Evolutionary conservation across 495 filamentous ascomycete species (phyloP).

Genomic region (Xylaria scruposa): DNA sequence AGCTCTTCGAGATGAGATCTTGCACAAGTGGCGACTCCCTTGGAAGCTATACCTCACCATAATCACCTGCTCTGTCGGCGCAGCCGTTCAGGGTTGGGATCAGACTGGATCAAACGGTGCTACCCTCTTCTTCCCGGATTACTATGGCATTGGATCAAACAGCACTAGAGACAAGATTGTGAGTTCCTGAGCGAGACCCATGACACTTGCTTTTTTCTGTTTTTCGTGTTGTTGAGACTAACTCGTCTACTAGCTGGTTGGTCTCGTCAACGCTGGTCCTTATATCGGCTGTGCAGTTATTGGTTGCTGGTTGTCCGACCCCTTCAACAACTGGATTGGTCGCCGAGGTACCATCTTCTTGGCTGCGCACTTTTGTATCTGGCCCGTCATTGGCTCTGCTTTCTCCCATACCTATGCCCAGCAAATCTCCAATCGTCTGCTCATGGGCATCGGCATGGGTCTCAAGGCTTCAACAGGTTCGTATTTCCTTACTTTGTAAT

Average conservation of each 20-base stretch:
- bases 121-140: slow-evolving; percentile 67
- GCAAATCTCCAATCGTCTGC: slow-evolving; percentile 65
- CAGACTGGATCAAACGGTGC: slow-evolving; percentile 79
- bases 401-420: slow-evolving; percentile 67
- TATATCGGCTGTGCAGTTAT: slow-evolving; percentile 58
- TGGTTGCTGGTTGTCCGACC: slow-evolving; percentile 74
- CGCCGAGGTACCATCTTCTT: slow-evolving; percentile 73
- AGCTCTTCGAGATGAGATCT: slow-evolving; percentile 61
- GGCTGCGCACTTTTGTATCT: slow-evolving; percentile 67
- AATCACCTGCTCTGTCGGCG: slow-evolving; percentile 72
- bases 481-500: neutral
- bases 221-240: neutral
- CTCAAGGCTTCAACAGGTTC: slow-evolving; percentile 56
- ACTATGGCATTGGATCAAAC: slow-evolving; percentile 51
- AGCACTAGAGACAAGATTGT: slow-evolving; percentile 58
- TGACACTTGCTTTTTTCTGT: neutral
- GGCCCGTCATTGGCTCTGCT: slow-evolving; percentile 69
- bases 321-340: slow-evolving; percentile 69
- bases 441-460: slow-evolving; percentile 79
- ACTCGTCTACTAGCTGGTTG: slow-evolving; percentile 42
- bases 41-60: slow-evolving; percentile 67
- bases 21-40: slow-evolving; percentile 71
- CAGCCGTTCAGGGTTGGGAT: slow-evolving; percentile 77
- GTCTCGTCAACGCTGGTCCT: slow-evolving; percentile 59
- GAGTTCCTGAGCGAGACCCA: slow-evolving; percentile 34